These are phyloP conservation scores for Plasmodium vivax DNA, from an alignment of 169 alveolate genomes.

Conservation along the genomic window DNA sequence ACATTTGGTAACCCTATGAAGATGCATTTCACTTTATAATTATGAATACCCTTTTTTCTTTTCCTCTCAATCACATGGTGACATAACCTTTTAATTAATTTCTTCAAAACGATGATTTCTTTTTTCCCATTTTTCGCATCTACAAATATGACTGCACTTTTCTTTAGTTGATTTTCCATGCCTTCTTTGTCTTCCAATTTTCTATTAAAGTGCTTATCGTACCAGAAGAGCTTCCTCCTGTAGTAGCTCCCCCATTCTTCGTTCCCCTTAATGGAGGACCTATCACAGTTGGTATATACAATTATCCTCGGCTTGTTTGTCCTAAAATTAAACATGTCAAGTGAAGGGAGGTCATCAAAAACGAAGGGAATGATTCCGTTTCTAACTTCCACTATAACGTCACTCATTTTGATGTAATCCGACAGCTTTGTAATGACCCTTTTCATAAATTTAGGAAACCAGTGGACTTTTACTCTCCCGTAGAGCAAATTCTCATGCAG, in stretches of 20 bases:
- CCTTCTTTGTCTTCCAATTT: slow-evolving; percentile 73
- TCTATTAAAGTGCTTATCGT: slow-evolving; percentile 74
- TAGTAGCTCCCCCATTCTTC: slow-evolving; percentile 85
- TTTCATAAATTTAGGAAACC: slow-evolving; percentile 85
- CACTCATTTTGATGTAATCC: slow-evolving; percentile 79
- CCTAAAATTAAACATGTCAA: slow-evolving; percentile 78
- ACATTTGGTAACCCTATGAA: slow-evolving; percentile 88
- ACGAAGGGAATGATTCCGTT: slow-evolving; percentile 84
- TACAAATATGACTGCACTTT: slow-evolving; percentile 81
- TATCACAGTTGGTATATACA: slow-evolving; percentile 83
- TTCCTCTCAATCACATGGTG: slow-evolving; percentile 76
- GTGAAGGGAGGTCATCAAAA: slow-evolving; percentile 77
- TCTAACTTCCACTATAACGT: slow-evolving; percentile 82
- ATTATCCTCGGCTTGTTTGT: slow-evolving; percentile 81
- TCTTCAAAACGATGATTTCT: slow-evolving; percentile 79
- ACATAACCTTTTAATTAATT: slow-evolving; percentile 78
- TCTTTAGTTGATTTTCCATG: slow-evolving; percentile 65
- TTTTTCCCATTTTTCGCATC: slow-evolving; percentile 80
- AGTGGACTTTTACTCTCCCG: slow-evolving; percentile 69
- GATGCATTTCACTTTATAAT: slow-evolving; percentile 83
- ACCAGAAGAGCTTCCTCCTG: slow-evolving; percentile 76
- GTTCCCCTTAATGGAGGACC: slow-evolving; percentile 74
- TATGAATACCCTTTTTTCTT: slow-evolving; percentile 75
- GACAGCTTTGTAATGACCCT: slow-evolving; percentile 76
- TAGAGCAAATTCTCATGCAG: slow-evolving; percentile 38